Evolutionary conservation across 225 moss, liverwort and hornwort species (phyloP), one percentile per base, ranked within the genome.

Genomic region (Straminergon stramineum): DNA sequence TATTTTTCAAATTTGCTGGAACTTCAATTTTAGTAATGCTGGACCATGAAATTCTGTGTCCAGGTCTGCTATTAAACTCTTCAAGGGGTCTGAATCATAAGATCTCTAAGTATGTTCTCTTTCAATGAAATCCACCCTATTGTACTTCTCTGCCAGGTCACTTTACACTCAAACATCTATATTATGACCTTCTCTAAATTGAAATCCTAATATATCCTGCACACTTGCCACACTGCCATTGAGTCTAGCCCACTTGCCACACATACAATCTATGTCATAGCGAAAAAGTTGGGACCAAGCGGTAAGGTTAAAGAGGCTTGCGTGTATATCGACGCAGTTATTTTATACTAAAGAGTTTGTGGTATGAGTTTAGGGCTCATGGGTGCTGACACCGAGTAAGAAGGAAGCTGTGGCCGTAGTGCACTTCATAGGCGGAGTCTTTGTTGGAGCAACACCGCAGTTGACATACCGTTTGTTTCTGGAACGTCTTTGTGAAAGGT

Each of bases 381-480:
- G 97, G 96, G 95, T 98, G 75, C 91, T 98, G 43, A 92, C 93
- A 65, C 97, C 97, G 18, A 95, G 92, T 83, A 89, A 90, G 91
- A 89, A 52, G 75, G 83, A 94, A 76, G 91, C 92, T 52, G 90
- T 91, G 89, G 96, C 95, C 85, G 89, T 98, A 15, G 95, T 98
- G 90, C 97, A 98, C 92, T 98, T 98, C 85, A 82, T 98, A 57
- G 97, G 96, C 32, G 96, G 96, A 89, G 96, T 96, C 43, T 98
- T 98, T 90, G 96, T 98, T 80, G 97, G 97, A 87, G 97, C 96
- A 56, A 96, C 96, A 76, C 97, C 97, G 79, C 97, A 98, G 88
- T 93, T 98, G 69, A 98, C 97, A 65, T 98, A 96, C 92, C 94
- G 96, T 58, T 94, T 98, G 84, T 96, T 98, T 85, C 88, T 98